Evolutionary conservation across 371 early-diverging fungal species (phyloP).

Genomic region (Mucor velutinosus): DNA sequence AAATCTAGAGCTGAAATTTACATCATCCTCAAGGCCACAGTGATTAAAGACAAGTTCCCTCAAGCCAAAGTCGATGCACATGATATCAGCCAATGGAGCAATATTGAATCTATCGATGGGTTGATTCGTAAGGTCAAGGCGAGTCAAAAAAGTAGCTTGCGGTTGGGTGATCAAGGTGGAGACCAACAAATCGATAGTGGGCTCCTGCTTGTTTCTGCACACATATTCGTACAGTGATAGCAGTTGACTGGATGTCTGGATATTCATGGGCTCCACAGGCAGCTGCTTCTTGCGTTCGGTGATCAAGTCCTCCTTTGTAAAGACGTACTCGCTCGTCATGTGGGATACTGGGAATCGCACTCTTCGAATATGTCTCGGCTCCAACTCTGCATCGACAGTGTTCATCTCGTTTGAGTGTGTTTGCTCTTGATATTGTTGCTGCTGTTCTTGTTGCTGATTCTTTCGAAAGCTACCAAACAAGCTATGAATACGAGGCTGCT

Average conservation of each 20-base stretch:
- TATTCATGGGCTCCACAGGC: constrained; percentile 9
- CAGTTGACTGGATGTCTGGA: constrained; percentile 28
- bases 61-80: constrained; percentile 62
- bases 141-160: constrained; percentile 34
- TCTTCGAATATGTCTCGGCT: constrained; percentile 47
- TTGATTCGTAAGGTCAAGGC: constrained; percentile 53
- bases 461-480: constrained; percentile 14
- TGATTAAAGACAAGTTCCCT: constrained; percentile 54
- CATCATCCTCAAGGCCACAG: constrained; percentile 72
- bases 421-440: not conserved
- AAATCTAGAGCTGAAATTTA: constrained; percentile 11
- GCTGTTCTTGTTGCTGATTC: not conserved
- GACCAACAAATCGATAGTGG: constrained; percentile 51
- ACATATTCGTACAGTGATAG: constrained; percentile 43
- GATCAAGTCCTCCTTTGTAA: constrained; percentile 21
- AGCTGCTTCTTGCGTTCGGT: not conserved
- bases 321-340: constrained; percentile 56
- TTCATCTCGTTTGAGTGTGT: not conserved
- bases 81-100: constrained; percentile 64
- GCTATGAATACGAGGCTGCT: constrained; percentile 4
- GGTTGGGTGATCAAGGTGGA: constrained; percentile 41
- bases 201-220: constrained; percentile 60
- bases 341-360: constrained; percentile 59
- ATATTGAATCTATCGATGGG: constrained; percentile 37
- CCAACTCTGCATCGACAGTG: constrained; percentile 22